Evolutionary conservation across 106 monocot genomes (phyloP).

Genomic region (Hemerocallis citrina): DNA sequence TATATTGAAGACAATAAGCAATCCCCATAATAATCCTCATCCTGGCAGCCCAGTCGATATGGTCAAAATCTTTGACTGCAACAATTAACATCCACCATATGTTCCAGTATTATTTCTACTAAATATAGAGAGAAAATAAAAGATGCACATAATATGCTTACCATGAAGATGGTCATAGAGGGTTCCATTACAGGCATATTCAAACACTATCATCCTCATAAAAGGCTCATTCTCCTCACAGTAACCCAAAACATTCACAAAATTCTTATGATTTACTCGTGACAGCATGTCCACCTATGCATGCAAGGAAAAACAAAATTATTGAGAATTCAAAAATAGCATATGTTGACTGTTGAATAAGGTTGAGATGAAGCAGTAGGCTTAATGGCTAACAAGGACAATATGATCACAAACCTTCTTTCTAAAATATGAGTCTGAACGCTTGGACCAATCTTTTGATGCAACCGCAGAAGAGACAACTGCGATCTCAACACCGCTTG

Average conservation of each 20-base stretch:
- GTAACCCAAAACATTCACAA: slow-evolving; percentile 77
- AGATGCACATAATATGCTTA: slow-evolving; percentile 15
- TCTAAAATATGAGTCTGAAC: slow-evolving; percentile 41
- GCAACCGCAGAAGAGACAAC: slow-evolving; percentile 46
- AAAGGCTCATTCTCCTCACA: slow-evolving; percentile 80
- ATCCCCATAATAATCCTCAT: slow-evolving; percentile 93
- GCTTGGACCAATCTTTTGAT: slow-evolving; percentile 57
- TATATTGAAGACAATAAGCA: slow-evolving; percentile 80
- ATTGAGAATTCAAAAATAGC: background rate
- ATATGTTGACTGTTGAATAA: background rate
- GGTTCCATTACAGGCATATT: slow-evolving; percentile 73
- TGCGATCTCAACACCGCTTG: slow-evolving; percentile 78
- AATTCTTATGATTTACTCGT: slow-evolving; percentile 83
- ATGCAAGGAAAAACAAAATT: slow-evolving; percentile 1
- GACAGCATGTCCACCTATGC: slow-evolving; percentile 61
- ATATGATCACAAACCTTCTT: slow-evolving; percentile 40
- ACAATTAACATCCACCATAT: background rate
- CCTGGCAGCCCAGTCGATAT: slow-evolving; percentile 66
- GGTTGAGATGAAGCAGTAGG: background rate
- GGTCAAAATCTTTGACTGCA: slow-evolving; percentile 72
- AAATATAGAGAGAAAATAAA: too few species aligned
- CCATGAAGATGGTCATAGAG: slow-evolving; percentile 82
- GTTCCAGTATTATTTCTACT: background rate
- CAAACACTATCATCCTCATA: slow-evolving; percentile 77
- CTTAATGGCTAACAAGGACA: background rate